Evolutionary conservation across 495 filamentous ascomycete genomes (phyloP).

Genomic region (Daldinia decipiens): DNA sequence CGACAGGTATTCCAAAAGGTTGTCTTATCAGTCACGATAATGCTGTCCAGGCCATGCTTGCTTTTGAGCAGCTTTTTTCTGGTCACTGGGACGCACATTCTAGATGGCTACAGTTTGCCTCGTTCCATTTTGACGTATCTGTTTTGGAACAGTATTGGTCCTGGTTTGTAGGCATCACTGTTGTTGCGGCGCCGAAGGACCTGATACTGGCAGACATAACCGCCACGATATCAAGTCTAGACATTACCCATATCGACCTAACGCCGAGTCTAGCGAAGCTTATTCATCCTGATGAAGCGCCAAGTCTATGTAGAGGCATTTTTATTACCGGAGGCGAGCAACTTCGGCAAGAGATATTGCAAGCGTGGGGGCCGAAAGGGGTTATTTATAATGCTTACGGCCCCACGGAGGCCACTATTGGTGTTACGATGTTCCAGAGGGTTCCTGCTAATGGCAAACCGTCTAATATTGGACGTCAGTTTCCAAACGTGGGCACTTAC

Average conservation of each 20-base stretch:
- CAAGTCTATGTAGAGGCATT: slow-evolving; percentile 72
- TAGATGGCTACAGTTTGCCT: slow-evolving; percentile 86
- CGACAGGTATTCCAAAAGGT: slow-evolving; percentile 82
- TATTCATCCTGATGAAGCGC: slow-evolving; percentile 72
- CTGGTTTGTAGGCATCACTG: slow-evolving; percentile 84
- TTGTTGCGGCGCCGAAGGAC: slow-evolving; percentile 80
- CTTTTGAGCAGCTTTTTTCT: slow-evolving; percentile 74
- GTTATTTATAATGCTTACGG: slow-evolving; percentile 84
- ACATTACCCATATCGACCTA: slow-evolving; percentile 87
- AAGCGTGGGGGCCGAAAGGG: slow-evolving; percentile 69
- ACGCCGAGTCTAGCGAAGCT: slow-evolving; percentile 73
- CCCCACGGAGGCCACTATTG: slow-evolving; percentile 91
- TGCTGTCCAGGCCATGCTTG: slow-evolving; percentile 77
- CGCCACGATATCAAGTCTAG: slow-evolving; percentile 70
- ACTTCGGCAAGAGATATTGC: slow-evolving; percentile 76
- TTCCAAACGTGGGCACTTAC: slow-evolving; percentile 82
- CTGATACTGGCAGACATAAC: slow-evolving; percentile 80
- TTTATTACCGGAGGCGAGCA: slow-evolving; percentile 82
- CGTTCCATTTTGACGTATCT: slow-evolving; percentile 88
- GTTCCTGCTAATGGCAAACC: slow-evolving; percentile 76
- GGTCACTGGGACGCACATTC: slow-evolving; percentile 75
- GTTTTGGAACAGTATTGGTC: slow-evolving; percentile 91
- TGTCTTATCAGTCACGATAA: slow-evolving; percentile 80
- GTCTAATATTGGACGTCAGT: slow-evolving; percentile 86
- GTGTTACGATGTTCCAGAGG: slow-evolving; percentile 79